Conservation (phyloP, 192 early-diverging fungal species). For the Coemansia sp. region DNA sequence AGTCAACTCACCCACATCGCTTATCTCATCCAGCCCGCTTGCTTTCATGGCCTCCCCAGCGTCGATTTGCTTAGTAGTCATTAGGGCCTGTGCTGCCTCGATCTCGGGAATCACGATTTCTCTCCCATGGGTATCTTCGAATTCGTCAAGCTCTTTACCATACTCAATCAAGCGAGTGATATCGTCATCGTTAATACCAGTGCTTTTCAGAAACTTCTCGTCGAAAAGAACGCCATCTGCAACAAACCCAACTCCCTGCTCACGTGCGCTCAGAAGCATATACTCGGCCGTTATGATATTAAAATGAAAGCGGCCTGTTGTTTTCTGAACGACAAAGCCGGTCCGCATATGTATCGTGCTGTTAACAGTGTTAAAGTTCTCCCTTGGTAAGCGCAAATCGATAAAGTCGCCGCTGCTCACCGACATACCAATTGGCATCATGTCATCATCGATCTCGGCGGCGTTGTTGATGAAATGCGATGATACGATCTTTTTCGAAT, state of each 20-base stretch:
- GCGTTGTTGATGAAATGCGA: conserved; percentile 18
- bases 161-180: conserved; percentile 21
- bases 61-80: neutral
- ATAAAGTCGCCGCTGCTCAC: conserved; percentile 45
- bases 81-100: conserved; percentile 13
- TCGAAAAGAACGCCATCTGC: conserved; percentile 43
- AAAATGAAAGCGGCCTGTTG: conserved; percentile 48
- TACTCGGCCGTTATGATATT: neutral
- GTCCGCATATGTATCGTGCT: neutral
- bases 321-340: conserved; percentile 36
- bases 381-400: conserved; percentile 21
- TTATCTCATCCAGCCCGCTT: neutral
- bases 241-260: conserved; percentile 39
- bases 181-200: conserved; percentile 16
- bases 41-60: neutral
- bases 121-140: conserved; percentile 32
- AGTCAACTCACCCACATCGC: neutral
- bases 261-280: conserved; percentile 23
- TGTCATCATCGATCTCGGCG: neutral
- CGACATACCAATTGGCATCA: conserved; percentile 33
- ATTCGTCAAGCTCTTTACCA: conserved; percentile 20
- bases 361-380: neutral
- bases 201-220: conserved; percentile 19
- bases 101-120: conserved; percentile 9
- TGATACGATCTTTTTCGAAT: conserved; percentile 2